Percentiles rank a stretch among this genome's conserved stretches.
Evolutionary conservation across 75 land plant genomes (phyloP).

Genomic region (Sequoiadendron giganteum): DNA sequence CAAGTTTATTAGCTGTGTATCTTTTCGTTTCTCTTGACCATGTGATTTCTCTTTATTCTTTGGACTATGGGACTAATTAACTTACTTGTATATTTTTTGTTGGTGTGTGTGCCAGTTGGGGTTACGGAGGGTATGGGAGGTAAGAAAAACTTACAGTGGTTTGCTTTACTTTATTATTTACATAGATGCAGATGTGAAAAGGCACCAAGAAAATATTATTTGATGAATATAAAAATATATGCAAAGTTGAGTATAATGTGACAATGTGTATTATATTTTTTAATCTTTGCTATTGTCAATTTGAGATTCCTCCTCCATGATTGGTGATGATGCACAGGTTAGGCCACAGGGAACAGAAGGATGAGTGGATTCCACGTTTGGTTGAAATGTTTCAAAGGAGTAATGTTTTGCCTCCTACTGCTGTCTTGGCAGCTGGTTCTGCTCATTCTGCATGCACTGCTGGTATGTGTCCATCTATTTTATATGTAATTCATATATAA

Average conservation of each 20-base stretch:
- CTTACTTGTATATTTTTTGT: conserved; percentile 8
- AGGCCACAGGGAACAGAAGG: conserved; percentile 96
- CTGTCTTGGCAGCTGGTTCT: conserved; percentile 92
- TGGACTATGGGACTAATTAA: neutral
- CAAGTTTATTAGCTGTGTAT: neutral
- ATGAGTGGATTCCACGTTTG: conserved; percentile 88
- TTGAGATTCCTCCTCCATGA: neutral
- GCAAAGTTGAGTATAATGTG: neutral
- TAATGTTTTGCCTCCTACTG: conserved; percentile 81
- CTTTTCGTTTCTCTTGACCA: neutral
- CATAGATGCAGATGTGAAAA: neutral
- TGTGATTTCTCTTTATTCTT: neutral
- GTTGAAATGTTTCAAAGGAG: conserved; percentile 79
- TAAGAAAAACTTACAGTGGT: conserved; percentile 8
- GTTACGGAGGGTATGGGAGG: conserved; percentile 99
- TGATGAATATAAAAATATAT: neutral
- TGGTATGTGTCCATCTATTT: conserved; percentile 34
- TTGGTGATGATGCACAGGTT: conserved; percentile 38
- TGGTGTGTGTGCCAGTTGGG: conserved; percentile 73
- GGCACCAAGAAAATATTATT: neutral
- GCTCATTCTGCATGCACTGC: conserved; percentile 88
- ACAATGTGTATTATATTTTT: neutral
- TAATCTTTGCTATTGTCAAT: neutral
- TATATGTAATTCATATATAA: too few relatives aligned
- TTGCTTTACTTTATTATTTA: neutral